Conservation (phyloP, 768 basidiomycete species). For the Phaeotremella skinneri region DNA sequence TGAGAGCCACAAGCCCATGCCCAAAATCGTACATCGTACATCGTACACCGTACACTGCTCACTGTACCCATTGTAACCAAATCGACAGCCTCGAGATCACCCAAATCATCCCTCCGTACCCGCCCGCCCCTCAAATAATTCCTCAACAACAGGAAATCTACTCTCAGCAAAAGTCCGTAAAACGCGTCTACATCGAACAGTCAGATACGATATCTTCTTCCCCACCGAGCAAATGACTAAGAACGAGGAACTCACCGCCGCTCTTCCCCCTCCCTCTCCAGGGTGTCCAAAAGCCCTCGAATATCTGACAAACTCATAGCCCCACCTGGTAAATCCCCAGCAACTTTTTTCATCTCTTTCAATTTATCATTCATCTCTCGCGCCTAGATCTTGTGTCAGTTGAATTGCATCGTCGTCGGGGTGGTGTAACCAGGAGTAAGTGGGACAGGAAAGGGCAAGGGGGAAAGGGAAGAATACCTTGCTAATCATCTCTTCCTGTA, state of each 20-base stretch:
- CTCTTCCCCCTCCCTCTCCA: constrained; percentile 34
- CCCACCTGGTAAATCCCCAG: constrained; percentile 37
- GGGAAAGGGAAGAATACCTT: background rate
- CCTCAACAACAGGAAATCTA: constrained; percentile 20
- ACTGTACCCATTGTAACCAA: background rate
- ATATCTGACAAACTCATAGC: constrained; percentile 24
- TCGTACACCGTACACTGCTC: too few species aligned
- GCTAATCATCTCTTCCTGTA: constrained; percentile 1
- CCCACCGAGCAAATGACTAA: background rate
- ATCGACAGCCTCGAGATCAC: background rate
- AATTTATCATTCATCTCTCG: constrained; percentile 25
- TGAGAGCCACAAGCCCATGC: too few species aligned
- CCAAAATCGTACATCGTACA: too few species aligned
- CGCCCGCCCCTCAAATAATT: background rate
- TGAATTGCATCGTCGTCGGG: background rate
- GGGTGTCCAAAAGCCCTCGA: constrained; percentile 13
- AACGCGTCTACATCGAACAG: constrained; percentile 10
- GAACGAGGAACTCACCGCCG: constrained; percentile 27
- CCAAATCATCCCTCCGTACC: background rate
- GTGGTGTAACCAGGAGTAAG: background rate
- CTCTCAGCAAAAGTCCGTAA: constrained; percentile 16
- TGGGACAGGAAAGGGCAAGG: background rate
- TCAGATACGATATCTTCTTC: background rate
- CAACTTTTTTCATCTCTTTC: constrained; percentile 30
- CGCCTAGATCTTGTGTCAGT: constrained; percentile 25